A percentile compares a stretch with the other conserved stretches of the same genome.
Evolutionary conservation across 148 eudicot species (phyloP).

Genomic region (Nyssa sinensis): DNA sequence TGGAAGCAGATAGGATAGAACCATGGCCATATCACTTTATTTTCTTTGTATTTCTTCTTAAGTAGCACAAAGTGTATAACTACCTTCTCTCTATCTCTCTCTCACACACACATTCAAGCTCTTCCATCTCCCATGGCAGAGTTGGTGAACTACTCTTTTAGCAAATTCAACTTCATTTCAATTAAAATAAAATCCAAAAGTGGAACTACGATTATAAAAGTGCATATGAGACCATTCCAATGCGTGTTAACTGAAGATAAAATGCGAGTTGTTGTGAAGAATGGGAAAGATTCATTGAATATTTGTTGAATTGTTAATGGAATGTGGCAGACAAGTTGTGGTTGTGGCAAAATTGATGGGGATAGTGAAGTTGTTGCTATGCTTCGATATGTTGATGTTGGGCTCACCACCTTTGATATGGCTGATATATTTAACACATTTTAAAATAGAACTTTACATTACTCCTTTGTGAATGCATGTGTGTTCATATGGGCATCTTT

Average conservation of each 20-base stretch:
- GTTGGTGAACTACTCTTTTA: slow-evolving; percentile 33
- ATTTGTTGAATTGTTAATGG: slow-evolving; percentile 71
- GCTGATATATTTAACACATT: slow-evolving; percentile 50
- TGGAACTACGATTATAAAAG: slow-evolving; percentile 13
- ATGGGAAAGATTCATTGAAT: slow-evolving; percentile 64
- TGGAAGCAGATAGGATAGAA: slow-evolving; percentile 19
- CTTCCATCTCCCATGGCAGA: slow-evolving; percentile 40
- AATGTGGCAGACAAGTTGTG: slow-evolving; percentile 78
- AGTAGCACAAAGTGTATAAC: neutral
- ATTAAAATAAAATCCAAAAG: slow-evolving; percentile 28
- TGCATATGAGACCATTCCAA: slow-evolving; percentile 29
- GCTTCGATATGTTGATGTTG: slow-evolving; percentile 61
- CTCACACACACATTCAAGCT: neutral
- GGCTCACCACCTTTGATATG: slow-evolving; percentile 77
- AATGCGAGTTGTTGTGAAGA: slow-evolving; percentile 46
- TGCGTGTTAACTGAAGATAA: slow-evolving; percentile 46
- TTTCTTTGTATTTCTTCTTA: neutral
- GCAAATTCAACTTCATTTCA: slow-evolving; percentile 30
- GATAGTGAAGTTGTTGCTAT: slow-evolving; percentile 61
- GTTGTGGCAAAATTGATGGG: slow-evolving; percentile 65
- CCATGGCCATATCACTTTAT: neutral
- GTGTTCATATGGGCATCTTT: neutral
- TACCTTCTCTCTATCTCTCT: slow-evolving; percentile 3
- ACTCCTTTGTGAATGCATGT: neutral
- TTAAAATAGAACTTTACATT: neutral